A percentile compares a stretch with the other conserved stretches of the same genome.
These are phyloP conservation scores for Trichoderma hamatum DNA, from an alignment of 2,329 filamentous ascomycete genomes.

Conservation along the genomic window DNA sequence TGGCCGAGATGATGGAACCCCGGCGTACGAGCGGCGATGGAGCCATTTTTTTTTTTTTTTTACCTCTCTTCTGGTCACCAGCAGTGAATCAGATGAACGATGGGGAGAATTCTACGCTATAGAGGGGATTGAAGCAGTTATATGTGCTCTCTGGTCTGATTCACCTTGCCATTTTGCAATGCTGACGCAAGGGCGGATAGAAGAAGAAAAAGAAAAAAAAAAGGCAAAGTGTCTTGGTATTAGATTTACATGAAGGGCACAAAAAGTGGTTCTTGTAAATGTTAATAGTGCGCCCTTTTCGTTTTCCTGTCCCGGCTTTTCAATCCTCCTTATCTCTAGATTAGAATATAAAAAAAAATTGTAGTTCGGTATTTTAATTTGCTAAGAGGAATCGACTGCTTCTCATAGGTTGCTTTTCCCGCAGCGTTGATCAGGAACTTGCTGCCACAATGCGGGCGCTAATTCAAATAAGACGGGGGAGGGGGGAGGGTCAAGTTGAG, in stretches of 20 bases:
- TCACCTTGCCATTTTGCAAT: not conserved
- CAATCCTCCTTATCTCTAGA: constrained; percentile 2
- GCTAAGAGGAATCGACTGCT: not conserved
- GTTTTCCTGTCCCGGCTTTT: not conserved
- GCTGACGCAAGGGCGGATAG: not conserved
- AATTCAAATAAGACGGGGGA: no score
- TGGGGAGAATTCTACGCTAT: not conserved
- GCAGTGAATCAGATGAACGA: not conserved
- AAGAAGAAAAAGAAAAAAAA: no score
- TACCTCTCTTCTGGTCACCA: not conserved
- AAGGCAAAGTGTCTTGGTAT: not conserved
- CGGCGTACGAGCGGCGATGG: constrained; percentile 34
- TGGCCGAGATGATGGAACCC: constrained; percentile 38
- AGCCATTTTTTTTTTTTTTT: constrained; percentile 12
- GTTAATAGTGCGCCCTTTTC: not conserved
- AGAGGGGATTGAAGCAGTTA: not conserved
- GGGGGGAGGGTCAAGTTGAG: no score
- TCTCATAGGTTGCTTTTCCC: not conserved
- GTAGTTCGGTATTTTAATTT: not conserved
- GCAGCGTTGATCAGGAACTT: not conserved
- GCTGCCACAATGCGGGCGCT: constrained; percentile 6
- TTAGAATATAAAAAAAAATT: not conserved
- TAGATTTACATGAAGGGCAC: not conserved
- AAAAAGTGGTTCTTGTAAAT: constrained; percentile 15
- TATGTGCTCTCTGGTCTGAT: not conserved